A percentile compares a stretch with the other conserved stretches of the same genome.
Conservation (phyloP, 192 early-diverging fungal genomes). For the Allomyces arbusculus region DNA sequence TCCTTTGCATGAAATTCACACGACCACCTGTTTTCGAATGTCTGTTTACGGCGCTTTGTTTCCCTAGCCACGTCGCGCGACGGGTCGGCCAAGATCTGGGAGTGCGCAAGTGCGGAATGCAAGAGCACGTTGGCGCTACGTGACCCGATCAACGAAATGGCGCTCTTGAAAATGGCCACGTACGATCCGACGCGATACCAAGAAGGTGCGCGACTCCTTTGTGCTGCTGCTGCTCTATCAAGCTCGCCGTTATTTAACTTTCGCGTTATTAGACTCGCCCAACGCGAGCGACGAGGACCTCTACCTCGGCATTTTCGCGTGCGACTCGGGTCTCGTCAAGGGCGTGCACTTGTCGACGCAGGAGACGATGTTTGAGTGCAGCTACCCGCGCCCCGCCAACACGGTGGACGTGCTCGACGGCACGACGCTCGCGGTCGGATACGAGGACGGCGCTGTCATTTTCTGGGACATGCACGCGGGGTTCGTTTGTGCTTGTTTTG, state of each 20-base stretch:
- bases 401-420: neutral
- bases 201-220: no score
- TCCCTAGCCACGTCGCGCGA: neutral
- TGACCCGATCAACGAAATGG: neutral
- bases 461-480: neutral
- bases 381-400: neutral
- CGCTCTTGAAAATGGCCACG: neutral
- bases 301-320: neutral
- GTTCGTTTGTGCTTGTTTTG: neutral
- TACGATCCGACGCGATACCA: neutral
- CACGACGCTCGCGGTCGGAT: neutral
- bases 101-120: neutral
- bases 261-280: no score
- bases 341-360: neutral
- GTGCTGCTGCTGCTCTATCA: no score
- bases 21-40: no score
- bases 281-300: neutral
- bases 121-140: neutral
- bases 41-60: no score
- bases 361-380: neutral
- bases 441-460: neutral
- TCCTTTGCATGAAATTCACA: no score
- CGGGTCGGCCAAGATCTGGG: neutral
- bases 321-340: neutral
- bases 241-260: no score